phyloP scores from a whole-genome alignment of 805 yeast species.

The Spathaspora hagerdaliae region DNA sequence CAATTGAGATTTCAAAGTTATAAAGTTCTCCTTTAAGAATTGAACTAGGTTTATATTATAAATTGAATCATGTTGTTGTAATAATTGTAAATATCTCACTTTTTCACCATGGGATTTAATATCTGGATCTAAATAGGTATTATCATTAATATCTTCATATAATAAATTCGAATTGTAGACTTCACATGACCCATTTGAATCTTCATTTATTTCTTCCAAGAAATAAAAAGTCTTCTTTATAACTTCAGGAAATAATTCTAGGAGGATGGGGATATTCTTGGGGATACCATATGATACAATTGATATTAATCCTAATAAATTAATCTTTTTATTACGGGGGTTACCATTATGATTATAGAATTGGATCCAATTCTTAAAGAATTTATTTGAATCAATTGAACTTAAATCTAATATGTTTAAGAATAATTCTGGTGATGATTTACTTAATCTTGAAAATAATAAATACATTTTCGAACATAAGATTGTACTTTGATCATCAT shows the following conservation, averaged over 20 bases:
- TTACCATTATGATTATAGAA: slow-evolving; percentile 55
- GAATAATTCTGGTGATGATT: slow-evolving; percentile 31
- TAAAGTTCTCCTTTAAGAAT: slow-evolving; percentile 32
- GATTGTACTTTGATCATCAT: slow-evolving; percentile 41
- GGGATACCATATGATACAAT: slow-evolving; percentile 36
- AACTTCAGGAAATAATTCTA: slow-evolving; percentile 21
- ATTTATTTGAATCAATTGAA: slow-evolving; percentile 18
- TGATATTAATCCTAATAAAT: slow-evolving; percentile 57
- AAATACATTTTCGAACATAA: slow-evolving; percentile 32
- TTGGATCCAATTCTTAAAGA: slow-evolving; percentile 36
- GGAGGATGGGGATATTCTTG: slow-evolving; percentile 15
- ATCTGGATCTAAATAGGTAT: slow-evolving; percentile 36
- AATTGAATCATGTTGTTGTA: slow-evolving; percentile 31
- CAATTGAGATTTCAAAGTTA: slow-evolving; percentile 21
- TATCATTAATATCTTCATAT: slow-evolving; percentile 41
- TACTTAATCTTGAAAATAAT: slow-evolving; percentile 36
- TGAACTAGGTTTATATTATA: slow-evolving; percentile 44
- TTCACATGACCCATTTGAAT: slow-evolving; percentile 27
- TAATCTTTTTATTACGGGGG: slow-evolving; percentile 70
- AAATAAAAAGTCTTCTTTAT: slow-evolving; percentile 39
- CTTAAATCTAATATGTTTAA: slow-evolving; percentile 27
- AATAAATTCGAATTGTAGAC: slow-evolving; percentile 33
- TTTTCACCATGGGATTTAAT: slow-evolving; percentile 43
- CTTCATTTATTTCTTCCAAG: slow-evolving; percentile 74
- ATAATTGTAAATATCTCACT: slow-evolving; percentile 27